Evolutionary conservation across 2,329 filamentous ascomycete genomes (phyloP).

Genomic region (Trichoderma sp.): DNA sequence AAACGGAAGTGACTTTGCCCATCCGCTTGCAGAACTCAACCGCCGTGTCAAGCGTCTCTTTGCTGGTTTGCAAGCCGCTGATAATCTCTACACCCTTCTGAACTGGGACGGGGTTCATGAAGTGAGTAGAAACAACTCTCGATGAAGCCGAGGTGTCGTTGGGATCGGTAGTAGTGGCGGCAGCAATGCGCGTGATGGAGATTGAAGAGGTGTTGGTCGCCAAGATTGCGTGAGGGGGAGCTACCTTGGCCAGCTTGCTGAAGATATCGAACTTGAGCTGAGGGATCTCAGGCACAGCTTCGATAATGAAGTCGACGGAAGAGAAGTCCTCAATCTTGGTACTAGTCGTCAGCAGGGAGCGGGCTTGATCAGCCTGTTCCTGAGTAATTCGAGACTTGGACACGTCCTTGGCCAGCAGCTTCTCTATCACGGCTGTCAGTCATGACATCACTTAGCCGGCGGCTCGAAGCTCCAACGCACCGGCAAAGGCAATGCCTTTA

Average conservation of each 20-base stretch:
- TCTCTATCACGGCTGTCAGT: constrained; percentile 56
- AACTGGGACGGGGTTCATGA: constrained; percentile 98
- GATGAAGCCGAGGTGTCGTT: constrained; percentile 78
- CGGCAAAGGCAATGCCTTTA: constrained; percentile 86
- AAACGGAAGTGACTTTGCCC: constrained; percentile 87
- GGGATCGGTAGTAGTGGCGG: constrained; percentile 74
- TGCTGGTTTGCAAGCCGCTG: constrained; percentile 84
- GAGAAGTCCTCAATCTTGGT: constrained; percentile 74
- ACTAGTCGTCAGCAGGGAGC: constrained; percentile 65
- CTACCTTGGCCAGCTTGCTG: constrained; percentile 73
- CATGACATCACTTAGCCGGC: background rate
- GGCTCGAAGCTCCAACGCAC: constrained; percentile 43
- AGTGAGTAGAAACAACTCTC: constrained; percentile 91
- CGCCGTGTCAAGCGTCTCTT: constrained; percentile 76
- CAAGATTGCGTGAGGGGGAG: constrained; percentile 80
- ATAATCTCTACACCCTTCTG: constrained; percentile 99
- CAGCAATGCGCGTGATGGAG: constrained; percentile 92
- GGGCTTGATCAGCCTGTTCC: constrained; percentile 71
- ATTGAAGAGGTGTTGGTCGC: constrained; percentile 99
- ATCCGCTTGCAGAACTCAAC: constrained; percentile 84
- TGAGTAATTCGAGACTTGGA: constrained; percentile 81
- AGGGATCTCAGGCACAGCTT: constrained; percentile 92
- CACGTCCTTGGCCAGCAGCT: constrained; percentile 90
- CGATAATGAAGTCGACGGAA: constrained; percentile 93
- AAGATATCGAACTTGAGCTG: constrained; percentile 88